These are phyloP conservation scores for Pseudocercospora eumusae DNA, from an alignment of 2,329 filamentous ascomycete species.

Conservation along the genomic window DNA sequence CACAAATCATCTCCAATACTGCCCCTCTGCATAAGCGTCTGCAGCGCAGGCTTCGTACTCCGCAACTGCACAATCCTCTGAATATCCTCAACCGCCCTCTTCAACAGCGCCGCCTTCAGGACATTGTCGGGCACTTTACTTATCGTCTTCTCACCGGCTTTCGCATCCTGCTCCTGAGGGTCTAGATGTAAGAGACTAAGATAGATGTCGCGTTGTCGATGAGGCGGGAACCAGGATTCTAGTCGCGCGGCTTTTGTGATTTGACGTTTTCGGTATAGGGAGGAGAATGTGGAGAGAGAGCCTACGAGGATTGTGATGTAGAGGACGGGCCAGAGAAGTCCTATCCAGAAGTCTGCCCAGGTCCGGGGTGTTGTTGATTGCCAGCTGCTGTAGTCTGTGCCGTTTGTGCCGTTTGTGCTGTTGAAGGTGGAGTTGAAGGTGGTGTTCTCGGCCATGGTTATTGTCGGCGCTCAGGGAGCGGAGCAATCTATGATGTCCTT, in stretches of 20 bases:
- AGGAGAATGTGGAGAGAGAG: conserved; percentile 88
- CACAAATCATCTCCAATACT: conserved; percentile 95
- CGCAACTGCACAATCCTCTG: conserved; percentile 86
- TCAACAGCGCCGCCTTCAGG: conserved; percentile 81
- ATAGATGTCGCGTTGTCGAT: conserved; percentile 92
- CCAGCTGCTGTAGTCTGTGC: conserved; percentile 29
- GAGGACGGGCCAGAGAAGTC: conserved; percentile 81
- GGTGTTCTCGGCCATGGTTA: conserved; percentile 33
- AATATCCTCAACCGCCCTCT: conserved; percentile 90
- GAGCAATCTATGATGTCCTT: not conserved
- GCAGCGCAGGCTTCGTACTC: conserved; percentile 83
- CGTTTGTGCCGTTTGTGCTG: conserved; percentile 23
- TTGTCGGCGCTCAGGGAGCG: conserved; percentile 22
- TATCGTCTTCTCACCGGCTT: conserved; percentile 64
- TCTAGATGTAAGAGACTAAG: conserved; percentile 84
- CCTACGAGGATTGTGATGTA: conserved; percentile 86
- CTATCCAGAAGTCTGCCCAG: conserved; percentile 62
- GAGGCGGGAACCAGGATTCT: conserved; percentile 89
- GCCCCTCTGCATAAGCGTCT: conserved; percentile 78
- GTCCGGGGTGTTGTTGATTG: conserved; percentile 19
- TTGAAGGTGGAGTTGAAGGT: conserved; percentile 35
- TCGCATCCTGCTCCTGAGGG: conserved; percentile 45
- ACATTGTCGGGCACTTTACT: conserved; percentile 77
- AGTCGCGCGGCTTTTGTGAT: conserved; percentile 76
- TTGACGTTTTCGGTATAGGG: conserved; percentile 90